Evolutionary conservation across 2,329 filamentous ascomycete species (phyloP).

Genomic region (Pseudogymnoascus verrucosus): DNA sequence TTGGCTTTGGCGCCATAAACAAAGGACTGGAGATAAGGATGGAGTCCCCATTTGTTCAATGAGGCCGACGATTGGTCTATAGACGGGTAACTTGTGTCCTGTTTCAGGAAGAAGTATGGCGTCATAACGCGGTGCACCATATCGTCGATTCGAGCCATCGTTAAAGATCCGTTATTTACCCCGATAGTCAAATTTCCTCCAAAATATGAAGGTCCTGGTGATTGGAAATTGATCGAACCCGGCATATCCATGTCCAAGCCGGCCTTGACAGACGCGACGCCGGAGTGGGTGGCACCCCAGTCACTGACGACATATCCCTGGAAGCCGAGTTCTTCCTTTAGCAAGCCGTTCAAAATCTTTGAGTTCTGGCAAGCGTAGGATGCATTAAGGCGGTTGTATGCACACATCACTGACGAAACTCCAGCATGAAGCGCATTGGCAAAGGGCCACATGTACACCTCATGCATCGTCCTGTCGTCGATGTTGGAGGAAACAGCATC

Average conservation of each 20-base stretch:
- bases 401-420: slow-evolving; percentile 56
- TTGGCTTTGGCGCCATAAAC: slow-evolving; percentile 18
- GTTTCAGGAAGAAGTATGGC: slow-evolving; percentile 42
- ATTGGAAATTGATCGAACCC: slow-evolving; percentile 36
- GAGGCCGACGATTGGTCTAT: slow-evolving; percentile 35
- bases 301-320: slow-evolving; percentile 39
- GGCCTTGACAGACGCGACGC: slow-evolving; percentile 35
- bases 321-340: slow-evolving; percentile 44
- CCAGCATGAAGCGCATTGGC: slow-evolving; percentile 63
- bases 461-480: slow-evolving; percentile 67
- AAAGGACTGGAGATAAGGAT: neutral
- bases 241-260: slow-evolving; percentile 48
- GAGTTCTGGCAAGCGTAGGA: slow-evolving; percentile 44
- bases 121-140: slow-evolving; percentile 51
- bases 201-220: slow-evolving; percentile 11
- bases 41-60: neutral
- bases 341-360: slow-evolving; percentile 39
- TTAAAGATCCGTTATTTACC: slow-evolving; percentile 40
- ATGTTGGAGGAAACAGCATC: slow-evolving; percentile 49
- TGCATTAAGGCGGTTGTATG: slow-evolving; percentile 42
- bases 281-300: slow-evolving; percentile 36
- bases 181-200: slow-evolving; percentile 29
- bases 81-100: slow-evolving; percentile 39
- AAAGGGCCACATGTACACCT: slow-evolving; percentile 73
- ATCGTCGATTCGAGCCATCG: slow-evolving; percentile 35